Evolutionary conservation across 441 rosid genomes (phyloP).

Genomic region (Eruca vesicaria): DNA sequence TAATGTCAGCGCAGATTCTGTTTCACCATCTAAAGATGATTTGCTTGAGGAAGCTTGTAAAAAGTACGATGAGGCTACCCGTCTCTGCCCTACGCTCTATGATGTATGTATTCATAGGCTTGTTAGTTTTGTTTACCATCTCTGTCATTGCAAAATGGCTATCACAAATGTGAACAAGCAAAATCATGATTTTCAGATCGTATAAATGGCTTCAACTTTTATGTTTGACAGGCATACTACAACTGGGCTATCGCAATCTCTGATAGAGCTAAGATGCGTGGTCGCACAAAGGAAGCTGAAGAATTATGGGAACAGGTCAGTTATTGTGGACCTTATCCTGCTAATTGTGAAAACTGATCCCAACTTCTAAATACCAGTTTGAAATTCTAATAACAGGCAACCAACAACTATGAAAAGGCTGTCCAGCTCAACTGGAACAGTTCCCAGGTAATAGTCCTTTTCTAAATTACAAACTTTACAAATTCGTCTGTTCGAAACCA

Average conservation of each 20-base stretch:
- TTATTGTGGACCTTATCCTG: background rate
- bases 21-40: constrained; percentile 94
- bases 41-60: constrained; percentile 98
- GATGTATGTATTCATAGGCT: constrained; percentile 62
- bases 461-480: constrained; percentile 3
- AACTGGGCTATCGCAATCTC: constrained; percentile 99
- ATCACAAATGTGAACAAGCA: background rate
- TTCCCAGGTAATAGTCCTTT: constrained; percentile 67
- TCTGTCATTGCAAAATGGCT: background rate
- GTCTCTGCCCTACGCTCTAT: constrained; percentile 87
- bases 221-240: constrained; percentile 74
- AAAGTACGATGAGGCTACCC: constrained; percentile 93
- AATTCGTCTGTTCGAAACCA: constrained; percentile 3
- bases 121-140: constrained; percentile 20
- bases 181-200: background rate
- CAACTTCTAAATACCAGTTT: constrained; percentile 8
- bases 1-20: constrained; percentile 84
- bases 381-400: constrained; percentile 62
- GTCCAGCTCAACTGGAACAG: constrained; percentile 97
- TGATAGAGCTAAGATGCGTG: constrained; percentile 98
- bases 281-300: constrained; percentile 99
- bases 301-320: constrained; percentile 93
- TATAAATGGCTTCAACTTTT: constrained; percentile 10
- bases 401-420: constrained; percentile 90
- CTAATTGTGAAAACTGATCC: background rate